phyloP scores from a whole-genome alignment of 163 green algal species.

The Chloroidium sp. region DNA sequence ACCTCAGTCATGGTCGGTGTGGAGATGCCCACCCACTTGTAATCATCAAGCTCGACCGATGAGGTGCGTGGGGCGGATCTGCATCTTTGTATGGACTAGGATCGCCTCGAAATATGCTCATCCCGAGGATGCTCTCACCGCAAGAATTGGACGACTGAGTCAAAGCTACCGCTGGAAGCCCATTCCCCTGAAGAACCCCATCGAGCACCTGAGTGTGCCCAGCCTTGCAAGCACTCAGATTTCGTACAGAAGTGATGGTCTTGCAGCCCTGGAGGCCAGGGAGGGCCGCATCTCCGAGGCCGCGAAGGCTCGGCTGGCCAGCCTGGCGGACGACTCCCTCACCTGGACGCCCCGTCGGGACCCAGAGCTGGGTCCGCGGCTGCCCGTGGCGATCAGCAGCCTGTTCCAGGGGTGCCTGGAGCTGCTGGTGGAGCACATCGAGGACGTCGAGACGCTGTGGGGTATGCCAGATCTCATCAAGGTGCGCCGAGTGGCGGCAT shows the following conservation, averaged over 20 bases:
- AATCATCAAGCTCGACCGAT: neutral
- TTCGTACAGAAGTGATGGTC: too few species aligned
- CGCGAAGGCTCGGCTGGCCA: neutral
- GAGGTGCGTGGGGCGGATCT: neutral
- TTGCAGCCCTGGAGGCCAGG: too few species aligned
- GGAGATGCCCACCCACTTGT: neutral
- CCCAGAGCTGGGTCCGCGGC: slow-evolving; percentile 14
- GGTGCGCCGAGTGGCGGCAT: slow-evolving; percentile 7
- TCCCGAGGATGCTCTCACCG: neutral
- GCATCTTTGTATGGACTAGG: neutral
- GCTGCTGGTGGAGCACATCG: slow-evolving; percentile 41
- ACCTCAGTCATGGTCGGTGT: neutral
- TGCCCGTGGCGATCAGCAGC: slow-evolving; percentile 9
- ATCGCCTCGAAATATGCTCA: neutral
- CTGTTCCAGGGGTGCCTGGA: slow-evolving; percentile 35
- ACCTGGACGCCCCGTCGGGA: slow-evolving; percentile 39
- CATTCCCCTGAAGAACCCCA: too few species aligned
- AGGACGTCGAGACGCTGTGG: slow-evolving; percentile 52
- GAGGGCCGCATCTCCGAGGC: neutral
- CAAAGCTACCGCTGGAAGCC: neutral
- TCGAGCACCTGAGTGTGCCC: too few species aligned
- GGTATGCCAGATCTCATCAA: slow-evolving; percentile 54
- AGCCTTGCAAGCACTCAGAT: too few species aligned
- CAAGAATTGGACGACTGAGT: neutral
- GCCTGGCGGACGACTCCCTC: slow-evolving; percentile 4